Evolutionary conservation across 2,329 filamentous ascomycete species (phyloP).

Genomic region (Berkeleyomyces basicola): DNA sequence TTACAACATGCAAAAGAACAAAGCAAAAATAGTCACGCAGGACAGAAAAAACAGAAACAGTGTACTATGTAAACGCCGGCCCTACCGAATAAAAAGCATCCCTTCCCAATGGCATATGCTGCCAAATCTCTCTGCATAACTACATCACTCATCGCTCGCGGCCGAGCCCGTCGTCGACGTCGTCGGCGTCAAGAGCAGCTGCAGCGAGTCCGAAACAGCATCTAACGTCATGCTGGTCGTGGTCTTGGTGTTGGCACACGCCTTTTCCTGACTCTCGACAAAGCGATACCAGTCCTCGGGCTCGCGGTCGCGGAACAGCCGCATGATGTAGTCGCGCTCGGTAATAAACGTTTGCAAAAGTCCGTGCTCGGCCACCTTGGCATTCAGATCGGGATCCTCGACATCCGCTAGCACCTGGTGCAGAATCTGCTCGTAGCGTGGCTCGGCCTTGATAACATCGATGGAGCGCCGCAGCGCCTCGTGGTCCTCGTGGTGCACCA

Average conservation of each 20-base stretch:
- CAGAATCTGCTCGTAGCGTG: constrained; percentile 35
- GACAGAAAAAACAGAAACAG: neutral
- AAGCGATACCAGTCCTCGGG: constrained; percentile 49
- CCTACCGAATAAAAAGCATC: neutral
- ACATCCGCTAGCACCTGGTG: constrained; percentile 47
- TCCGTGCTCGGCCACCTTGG: constrained; percentile 39
- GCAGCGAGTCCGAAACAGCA: neutral
- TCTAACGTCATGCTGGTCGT: neutral
- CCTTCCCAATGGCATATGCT: no score
- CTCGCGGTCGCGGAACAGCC: constrained; percentile 40
- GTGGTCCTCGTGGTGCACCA: constrained; percentile 35
- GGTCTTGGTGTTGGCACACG: constrained; percentile 32
- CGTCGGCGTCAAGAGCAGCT: constrained; percentile 3
- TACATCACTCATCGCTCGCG: constrained; percentile 21
- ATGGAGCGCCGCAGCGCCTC: constrained; percentile 31
- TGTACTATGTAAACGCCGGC: neutral
- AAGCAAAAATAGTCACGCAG: neutral
- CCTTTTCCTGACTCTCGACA: constrained; percentile 43
- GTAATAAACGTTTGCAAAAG: constrained; percentile 45
- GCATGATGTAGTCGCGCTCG: constrained; percentile 33
- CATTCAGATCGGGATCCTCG: constrained; percentile 39
- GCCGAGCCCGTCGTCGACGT: constrained; percentile 14
- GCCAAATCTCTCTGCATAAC: neutral
- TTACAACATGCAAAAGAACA: constrained; percentile 4
- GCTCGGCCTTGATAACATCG: constrained; percentile 34